A percentile compares a stretch with the other conserved stretches of the same genome.
Evolutionary conservation across 2,329 filamentous ascomycete genomes (phyloP).

Genomic region (Chrysosporium keratinophilum): DNA sequence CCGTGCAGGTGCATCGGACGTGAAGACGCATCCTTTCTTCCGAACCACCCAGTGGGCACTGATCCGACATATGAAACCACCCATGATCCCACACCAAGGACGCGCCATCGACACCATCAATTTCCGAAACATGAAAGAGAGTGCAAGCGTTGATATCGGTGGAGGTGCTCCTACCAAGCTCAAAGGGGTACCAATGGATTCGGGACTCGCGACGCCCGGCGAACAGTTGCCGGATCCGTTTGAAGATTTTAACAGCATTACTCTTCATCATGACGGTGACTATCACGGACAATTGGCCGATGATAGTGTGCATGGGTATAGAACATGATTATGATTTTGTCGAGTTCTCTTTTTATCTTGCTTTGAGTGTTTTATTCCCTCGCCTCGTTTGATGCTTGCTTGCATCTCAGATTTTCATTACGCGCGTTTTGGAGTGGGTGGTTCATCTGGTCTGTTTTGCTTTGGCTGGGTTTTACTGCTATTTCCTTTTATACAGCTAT

Average conservation of each 20-base stretch:
- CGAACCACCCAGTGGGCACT: slow-evolving; percentile 91
- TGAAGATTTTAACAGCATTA: slow-evolving; percentile 97
- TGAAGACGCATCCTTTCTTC: slow-evolving; percentile 95
- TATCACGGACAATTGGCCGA: slow-evolving; percentile 37
- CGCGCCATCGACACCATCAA: slow-evolving; percentile 89
- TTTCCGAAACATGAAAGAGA: slow-evolving; percentile 97
- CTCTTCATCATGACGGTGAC: slow-evolving; percentile 90
- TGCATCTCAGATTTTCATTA: not conserved
- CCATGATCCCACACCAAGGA: slow-evolving; percentile 86
- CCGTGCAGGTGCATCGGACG: slow-evolving; percentile 88
- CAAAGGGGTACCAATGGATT: slow-evolving; percentile 79
- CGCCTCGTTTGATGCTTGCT: not conserved
- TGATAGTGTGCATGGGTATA: slow-evolving; percentile 11
- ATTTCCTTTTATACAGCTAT: not conserved
- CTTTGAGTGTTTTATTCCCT: not conserved
- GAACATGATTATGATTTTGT: not conserved
- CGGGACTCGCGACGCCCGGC: slow-evolving; percentile 70
- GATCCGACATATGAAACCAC: slow-evolving; percentile 93
- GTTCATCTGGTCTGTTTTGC: not conserved
- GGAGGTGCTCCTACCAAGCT: slow-evolving; percentile 29
- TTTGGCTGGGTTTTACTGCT: not conserved
- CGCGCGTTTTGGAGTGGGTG: slow-evolving; percentile 2
- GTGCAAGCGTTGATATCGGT: slow-evolving; percentile 70
- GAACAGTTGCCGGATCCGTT: slow-evolving; percentile 75
- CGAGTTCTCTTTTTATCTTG: not conserved